These are phyloP conservation scores for Pseudonitzschia multiseries DNA, from an alignment of 108 stramenopile genomes.

Conservation along the genomic window DNA sequence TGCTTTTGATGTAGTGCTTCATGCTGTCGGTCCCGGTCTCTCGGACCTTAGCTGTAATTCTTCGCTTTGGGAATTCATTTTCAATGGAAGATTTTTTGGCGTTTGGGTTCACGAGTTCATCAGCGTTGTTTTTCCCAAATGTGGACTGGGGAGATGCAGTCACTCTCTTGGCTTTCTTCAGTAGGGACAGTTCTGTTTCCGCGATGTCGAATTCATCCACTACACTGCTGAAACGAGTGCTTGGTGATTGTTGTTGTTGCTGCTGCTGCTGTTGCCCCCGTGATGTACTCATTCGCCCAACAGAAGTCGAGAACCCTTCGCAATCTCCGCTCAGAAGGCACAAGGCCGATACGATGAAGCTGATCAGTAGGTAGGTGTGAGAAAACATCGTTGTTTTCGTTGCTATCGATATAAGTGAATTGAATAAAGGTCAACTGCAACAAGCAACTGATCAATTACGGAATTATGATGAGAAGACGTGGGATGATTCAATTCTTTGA, in stretches of 20 bases:
- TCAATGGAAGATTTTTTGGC: neutral
- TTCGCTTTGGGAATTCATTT: constrained; percentile 30
- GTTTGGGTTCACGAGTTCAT: neutral
- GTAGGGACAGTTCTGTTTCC: neutral
- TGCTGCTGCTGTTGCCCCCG: neutral
- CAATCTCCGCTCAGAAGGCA: neutral
- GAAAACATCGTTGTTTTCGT: neutral
- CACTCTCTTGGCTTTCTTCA: neutral
- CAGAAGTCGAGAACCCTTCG: constrained; percentile 1
- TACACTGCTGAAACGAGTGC: neutral
- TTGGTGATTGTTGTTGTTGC: constrained; percentile 9
- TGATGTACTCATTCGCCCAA: neutral
- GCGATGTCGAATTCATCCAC: neutral
- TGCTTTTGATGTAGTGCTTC: constrained; percentile 80
- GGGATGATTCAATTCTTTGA: neutral
- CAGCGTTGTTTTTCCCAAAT: neutral
- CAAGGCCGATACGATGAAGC: neutral
- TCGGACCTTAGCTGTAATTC: constrained; percentile 62
- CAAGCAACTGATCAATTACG: neutral
- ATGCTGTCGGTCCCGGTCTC: constrained; percentile 83
- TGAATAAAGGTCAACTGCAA: neutral
- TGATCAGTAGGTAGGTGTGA: neutral
- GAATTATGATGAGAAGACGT: neutral
- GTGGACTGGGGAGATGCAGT: neutral
- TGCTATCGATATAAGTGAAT: neutral